phyloP scores from a whole-genome alignment of 257 asterid genomes.

The Agastache rugosa region DNA sequence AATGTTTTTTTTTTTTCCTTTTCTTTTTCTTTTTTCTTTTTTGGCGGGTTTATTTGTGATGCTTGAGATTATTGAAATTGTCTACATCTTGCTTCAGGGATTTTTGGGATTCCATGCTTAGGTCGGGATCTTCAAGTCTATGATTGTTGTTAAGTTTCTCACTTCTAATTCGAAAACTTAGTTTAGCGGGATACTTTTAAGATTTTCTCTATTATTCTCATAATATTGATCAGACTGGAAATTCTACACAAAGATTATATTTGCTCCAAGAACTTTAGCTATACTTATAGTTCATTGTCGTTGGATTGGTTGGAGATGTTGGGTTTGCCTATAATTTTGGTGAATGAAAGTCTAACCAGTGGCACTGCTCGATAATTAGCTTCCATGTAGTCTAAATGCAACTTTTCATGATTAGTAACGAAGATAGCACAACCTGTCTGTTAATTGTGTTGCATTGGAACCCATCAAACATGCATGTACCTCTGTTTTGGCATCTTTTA shows the following conservation, averaged over 20 bases:
- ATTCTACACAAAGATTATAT: constrained; percentile 13
- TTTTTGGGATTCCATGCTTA: constrained; percentile 26
- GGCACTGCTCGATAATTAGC: background rate
- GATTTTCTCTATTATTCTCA: constrained; percentile 13
- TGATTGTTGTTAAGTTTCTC: constrained; percentile 14
- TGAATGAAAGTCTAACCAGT: constrained; percentile 22
- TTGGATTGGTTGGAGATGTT: constrained; percentile 21
- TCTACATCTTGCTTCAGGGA: constrained; percentile 12
- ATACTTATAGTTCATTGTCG: background rate
- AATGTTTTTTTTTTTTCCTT: too few species aligned
- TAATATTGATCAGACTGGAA: background rate
- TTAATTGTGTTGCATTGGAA: background rate
- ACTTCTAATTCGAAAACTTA: background rate
- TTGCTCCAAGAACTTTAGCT: constrained; percentile 4
- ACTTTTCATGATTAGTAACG: constrained; percentile 20
- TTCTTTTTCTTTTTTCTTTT: too few species aligned
- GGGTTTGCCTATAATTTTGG: constrained; percentile 15
- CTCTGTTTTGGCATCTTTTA: constrained; percentile 1
- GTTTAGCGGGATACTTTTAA: background rate
- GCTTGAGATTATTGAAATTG: background rate
- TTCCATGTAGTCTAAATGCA: background rate
- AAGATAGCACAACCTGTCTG: background rate
- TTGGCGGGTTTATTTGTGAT: too few species aligned
- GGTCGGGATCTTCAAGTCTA: constrained; percentile 22
- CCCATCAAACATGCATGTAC: background rate